Evolutionary conservation across 2,329 filamentous ascomycete species (phyloP), one percentile per base, ranked within the genome.

Genomic region (Daldinia sp.): DNA sequence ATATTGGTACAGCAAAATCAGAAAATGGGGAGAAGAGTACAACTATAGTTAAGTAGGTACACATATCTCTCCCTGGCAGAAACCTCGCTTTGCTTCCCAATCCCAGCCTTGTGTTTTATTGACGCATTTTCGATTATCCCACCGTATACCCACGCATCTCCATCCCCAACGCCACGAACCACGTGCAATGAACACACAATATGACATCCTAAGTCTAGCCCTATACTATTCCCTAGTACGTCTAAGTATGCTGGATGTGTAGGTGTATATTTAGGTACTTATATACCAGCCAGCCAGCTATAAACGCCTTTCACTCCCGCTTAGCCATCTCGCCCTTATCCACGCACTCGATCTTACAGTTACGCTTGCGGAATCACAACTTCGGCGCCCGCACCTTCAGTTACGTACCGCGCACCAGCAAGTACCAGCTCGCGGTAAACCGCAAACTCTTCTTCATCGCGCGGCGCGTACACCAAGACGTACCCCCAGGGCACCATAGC

Each of bases 391-490:
- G 57, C 58, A 4, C 64, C 63, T 32, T 60, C 53, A 3, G 66
- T 64, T n/a, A 62, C 66, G 35, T 69, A 70, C 48, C 69, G 51
- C 50, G 66, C 69, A 3, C 61, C 61, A 7, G 72, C 72, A 13
- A 70, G 19, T 7, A 73, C 56, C 10, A 72, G 19, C 15, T 54
- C 58, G 48, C 43, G 61, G 74, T 76, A 77, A 4, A 75, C 67
- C 23, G 63, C 70, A 25, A 76, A 71, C 67, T 81, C 79, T 0
- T 25, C 70, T 15, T 72, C 73, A 17, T 78, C 70, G 23, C 79
- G 66, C 37, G 78, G 79, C 41, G 78, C 78, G 25, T 81, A 81
- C 0, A 81, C 39, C 43, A 81, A 49, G 27, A 81, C 70, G 54
- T 78, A 81, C 0, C 72, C 72, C 69, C 73, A 74, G 0, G 78